phyloP scores from a whole-genome alignment of 73 alveolate genomes.

The Uronychia setigera region DNA sequence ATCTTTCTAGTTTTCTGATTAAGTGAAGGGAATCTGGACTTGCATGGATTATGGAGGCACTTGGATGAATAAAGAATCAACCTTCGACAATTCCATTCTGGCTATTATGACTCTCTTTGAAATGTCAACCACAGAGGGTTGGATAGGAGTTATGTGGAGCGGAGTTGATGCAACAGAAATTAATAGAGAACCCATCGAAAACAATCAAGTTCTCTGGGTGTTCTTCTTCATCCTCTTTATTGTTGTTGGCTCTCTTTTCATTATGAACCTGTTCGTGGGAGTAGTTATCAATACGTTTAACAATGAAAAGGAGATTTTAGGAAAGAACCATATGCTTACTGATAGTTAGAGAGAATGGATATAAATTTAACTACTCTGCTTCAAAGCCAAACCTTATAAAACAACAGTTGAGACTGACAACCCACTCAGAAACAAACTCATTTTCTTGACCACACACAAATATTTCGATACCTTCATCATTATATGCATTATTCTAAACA shows the following conservation, averaged over 20 bases:
- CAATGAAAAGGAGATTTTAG: not conserved
- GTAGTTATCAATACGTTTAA: conserved; percentile 19
- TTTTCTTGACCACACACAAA: not conserved
- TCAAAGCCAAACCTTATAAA: conserved; percentile 6
- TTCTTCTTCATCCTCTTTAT: conserved; percentile 21
- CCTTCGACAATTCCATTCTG: conserved; percentile 57
- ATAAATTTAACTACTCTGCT: not conserved
- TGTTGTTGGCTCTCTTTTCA: conserved; percentile 11
- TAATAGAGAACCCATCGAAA: conserved; percentile 15
- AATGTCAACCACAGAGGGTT: conserved; percentile 20
- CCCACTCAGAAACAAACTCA: not conserved
- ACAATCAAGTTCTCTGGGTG: conserved; percentile 17
- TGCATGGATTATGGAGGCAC: conserved; percentile 52
- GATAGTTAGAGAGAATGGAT: conserved; percentile 17
- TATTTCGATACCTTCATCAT: conserved; percentile 14
- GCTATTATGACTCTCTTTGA: conserved; percentile 5
- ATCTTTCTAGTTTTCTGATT: not conserved
- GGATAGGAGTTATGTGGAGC: conserved; percentile 55
- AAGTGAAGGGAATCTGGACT: conserved; percentile 19
- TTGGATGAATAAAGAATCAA: conserved; percentile 60
- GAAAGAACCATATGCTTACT: conserved; percentile 9
- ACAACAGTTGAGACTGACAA: not conserved
- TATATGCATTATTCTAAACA: conserved; percentile 26
- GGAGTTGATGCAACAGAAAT: conserved; percentile 45
- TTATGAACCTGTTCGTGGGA: conserved; percentile 31